These are phyloP conservation scores for Symbiodinium pilosum DNA, from an alignment of 73 alveolate genomes.

Conservation along the genomic window DNA sequence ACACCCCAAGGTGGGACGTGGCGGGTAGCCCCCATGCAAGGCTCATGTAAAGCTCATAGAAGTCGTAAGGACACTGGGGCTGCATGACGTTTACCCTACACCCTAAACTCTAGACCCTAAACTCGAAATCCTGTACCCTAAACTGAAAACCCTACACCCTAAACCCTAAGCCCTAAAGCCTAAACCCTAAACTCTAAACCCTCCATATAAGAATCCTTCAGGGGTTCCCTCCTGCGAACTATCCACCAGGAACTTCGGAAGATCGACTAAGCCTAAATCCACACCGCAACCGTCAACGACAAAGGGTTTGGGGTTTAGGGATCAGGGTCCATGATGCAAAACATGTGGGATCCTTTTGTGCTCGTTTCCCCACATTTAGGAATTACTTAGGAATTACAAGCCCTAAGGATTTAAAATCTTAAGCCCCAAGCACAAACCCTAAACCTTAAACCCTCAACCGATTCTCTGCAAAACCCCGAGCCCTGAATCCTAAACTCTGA, in stretches of 20 bases:
- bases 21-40: no score
- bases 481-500: background rate
- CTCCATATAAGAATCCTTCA: background rate
- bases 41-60: no score
- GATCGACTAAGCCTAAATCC: background rate
- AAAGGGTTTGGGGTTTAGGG: no score
- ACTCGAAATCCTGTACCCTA: background rate
- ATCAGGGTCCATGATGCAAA: background rate
- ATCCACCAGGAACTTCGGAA: no score
- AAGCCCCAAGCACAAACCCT: background rate
- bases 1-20: no score
- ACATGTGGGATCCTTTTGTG: no score
- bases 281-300: background rate
- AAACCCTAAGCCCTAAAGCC: background rate
- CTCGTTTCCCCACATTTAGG: background rate
- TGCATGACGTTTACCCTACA: no score
- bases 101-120: no score
- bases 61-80: no score
- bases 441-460: background rate
- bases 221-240: no score
- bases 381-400: no score
- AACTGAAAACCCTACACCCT: background rate
- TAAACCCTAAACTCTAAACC: background rate
- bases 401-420: no score
- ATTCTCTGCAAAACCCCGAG: background rate